These are phyloP conservation scores for Senna tora DNA, from an alignment of 306 rosid species.

Conservation along the genomic window DNA sequence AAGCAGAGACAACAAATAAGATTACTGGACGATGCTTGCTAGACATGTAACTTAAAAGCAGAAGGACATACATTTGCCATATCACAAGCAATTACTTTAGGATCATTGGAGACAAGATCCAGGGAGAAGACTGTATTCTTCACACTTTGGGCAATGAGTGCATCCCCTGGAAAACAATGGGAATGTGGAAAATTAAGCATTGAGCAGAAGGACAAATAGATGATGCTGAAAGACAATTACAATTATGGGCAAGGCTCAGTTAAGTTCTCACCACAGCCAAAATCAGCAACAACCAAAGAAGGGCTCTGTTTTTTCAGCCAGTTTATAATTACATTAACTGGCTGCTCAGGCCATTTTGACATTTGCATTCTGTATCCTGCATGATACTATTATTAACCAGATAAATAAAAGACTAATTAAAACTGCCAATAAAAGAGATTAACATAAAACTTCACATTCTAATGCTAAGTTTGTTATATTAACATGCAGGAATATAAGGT, in stretches of 20 bases:
- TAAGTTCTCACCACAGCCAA: conserved; percentile 86
- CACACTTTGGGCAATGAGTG: conserved; percentile 77
- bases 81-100: conserved; percentile 82
- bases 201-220: conserved; percentile 2
- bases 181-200: conserved; percentile 32
- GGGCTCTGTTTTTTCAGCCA: conserved; percentile 79
- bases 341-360: conserved; percentile 94
- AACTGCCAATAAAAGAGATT: conserved; percentile 26
- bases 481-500: conserved; percentile 4
- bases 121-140: conserved; percentile 87
- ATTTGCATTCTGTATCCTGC: conserved; percentile 91
- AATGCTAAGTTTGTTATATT: conserved; percentile 7
- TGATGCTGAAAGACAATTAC: neutral
- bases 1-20: conserved; percentile 1
- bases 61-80: conserved; percentile 78
- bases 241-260: neutral
- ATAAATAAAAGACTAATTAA: conserved; percentile 43
- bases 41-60: conserved; percentile 3
- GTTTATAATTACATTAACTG: conserved; percentile 74
- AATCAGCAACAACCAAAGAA: conserved; percentile 85
- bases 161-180: conserved; percentile 70
- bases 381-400: conserved; percentile 71
- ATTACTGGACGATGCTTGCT: neutral
- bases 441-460: conserved; percentile 1
- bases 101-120: conserved; percentile 86